A percentile compares a stretch with the other conserved stretches of the same genome.
These are phyloP conservation scores for Penicillium soppii DNA, from an alignment of 495 filamentous ascomycete species.

Conservation along the genomic window DNA sequence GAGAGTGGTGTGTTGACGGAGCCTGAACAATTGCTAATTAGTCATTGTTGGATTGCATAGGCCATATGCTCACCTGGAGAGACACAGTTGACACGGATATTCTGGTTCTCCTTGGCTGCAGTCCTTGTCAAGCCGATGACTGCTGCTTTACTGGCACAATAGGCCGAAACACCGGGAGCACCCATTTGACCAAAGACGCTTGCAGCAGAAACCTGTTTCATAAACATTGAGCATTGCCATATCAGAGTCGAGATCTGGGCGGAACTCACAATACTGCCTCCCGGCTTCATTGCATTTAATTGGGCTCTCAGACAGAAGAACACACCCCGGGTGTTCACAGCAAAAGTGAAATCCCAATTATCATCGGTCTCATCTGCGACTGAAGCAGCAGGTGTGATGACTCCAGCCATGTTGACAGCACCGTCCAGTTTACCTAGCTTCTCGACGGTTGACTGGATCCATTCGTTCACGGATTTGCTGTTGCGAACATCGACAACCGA, in stretches of 20 bases:
- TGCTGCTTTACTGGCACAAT: conserved; percentile 53
- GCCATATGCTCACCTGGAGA: conserved; percentile 8
- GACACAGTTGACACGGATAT: conserved; percentile 53
- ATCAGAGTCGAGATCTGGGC: no score
- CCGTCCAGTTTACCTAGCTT: conserved; percentile 44
- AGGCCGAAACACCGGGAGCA: conserved; percentile 40
- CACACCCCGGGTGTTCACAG: conserved; percentile 51
- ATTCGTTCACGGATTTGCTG: conserved; percentile 35
- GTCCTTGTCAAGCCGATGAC: conserved; percentile 53
- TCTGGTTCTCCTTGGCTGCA: conserved; percentile 50
- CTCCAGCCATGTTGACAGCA: conserved; percentile 54
- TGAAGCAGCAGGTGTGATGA: conserved; percentile 26
- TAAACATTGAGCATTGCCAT: not conserved
- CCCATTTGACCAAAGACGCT: conserved; percentile 52
- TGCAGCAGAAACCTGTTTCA: conserved; percentile 29
- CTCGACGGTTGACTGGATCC: conserved; percentile 33
- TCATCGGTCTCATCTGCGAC: conserved; percentile 36
- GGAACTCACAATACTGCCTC: conserved; percentile 52
- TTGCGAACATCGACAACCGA: conserved; percentile 37
- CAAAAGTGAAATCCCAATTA: conserved; percentile 49
- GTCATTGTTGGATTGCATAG: not conserved
- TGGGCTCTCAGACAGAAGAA: conserved; percentile 54
- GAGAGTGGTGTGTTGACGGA: conserved; percentile 20
- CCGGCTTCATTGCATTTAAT: conserved; percentile 40
- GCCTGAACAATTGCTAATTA: conserved; percentile 1